Conservation (phyloP, 1,139 yeast species). For the Candida sp. region DNA sequence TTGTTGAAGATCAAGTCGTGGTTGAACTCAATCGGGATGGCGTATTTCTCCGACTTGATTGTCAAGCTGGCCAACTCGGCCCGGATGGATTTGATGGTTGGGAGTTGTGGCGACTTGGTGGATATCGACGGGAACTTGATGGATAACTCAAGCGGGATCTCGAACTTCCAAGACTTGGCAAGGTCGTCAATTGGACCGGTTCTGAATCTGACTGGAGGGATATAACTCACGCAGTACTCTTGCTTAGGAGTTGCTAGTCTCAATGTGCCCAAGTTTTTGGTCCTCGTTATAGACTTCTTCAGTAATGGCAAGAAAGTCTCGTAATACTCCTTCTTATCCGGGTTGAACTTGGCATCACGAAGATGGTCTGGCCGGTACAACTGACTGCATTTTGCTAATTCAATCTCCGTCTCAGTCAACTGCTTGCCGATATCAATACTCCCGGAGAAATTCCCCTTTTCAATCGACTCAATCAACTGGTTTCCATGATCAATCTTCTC, state of each 20-base stretch:
- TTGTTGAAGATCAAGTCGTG: slow-evolving; percentile 40
- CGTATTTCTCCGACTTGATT: slow-evolving; percentile 30
- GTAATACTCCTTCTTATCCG: slow-evolving; percentile 15
- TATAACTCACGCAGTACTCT: slow-evolving; percentile 31
- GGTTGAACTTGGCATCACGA: slow-evolving; percentile 15
- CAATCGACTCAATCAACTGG: slow-evolving; percentile 21
- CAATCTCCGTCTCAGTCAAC: slow-evolving; percentile 21
- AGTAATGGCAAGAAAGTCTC: slow-evolving; percentile 17
- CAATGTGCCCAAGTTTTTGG: slow-evolving; percentile 21
- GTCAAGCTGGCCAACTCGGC: slow-evolving; percentile 40
- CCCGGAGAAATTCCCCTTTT: slow-evolving; percentile 16
- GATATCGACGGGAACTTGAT: slow-evolving; percentile 9
- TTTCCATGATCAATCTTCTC: slow-evolving; percentile 30
- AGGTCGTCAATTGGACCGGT: slow-evolving; percentile 11
- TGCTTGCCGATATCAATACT: slow-evolving; percentile 18
- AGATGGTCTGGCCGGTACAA: slow-evolving; percentile 17
- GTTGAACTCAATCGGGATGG: slow-evolving; percentile 45
- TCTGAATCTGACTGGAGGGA: slow-evolving; percentile 34
- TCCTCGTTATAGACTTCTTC: slow-evolving; percentile 18
- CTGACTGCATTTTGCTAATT: slow-evolving; percentile 23
- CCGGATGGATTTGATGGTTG: slow-evolving; percentile 31
- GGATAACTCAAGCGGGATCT: slow-evolving; percentile 31
- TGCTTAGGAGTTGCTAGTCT: slow-evolving; percentile 30
- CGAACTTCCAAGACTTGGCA: slow-evolving; percentile 28
- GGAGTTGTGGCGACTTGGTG: slow-evolving; percentile 15